Evolutionary conservation across 2,329 filamentous ascomycete species (phyloP).

Genomic region (Pyricularia sp.): DNA sequence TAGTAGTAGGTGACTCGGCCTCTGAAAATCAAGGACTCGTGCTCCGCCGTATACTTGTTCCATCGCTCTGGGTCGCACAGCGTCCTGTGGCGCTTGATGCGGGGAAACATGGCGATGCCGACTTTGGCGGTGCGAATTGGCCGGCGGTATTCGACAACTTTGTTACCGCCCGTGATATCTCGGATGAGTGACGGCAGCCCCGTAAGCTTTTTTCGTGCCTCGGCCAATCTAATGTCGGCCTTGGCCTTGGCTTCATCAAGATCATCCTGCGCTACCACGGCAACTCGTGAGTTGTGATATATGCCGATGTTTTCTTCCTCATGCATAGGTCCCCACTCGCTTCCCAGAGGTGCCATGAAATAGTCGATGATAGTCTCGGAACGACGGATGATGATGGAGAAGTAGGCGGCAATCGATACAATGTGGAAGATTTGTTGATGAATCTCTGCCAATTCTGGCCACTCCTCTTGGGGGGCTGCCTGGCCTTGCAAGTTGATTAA

Average conservation of each 20-base stretch:
- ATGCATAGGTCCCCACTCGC: constrained; percentile 15
- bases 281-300: constrained; percentile 13
- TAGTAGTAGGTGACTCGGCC: constrained; percentile 20
- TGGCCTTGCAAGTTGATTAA: constrained; percentile 20
- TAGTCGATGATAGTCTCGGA: constrained; percentile 21
- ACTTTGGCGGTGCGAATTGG: constrained; percentile 16
- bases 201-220: neutral
- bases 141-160: neutral
- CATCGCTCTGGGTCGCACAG: constrained; percentile 6
- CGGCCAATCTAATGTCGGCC: neutral
- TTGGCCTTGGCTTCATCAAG: constrained; percentile 6
- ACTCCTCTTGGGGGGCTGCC: constrained; percentile 6
- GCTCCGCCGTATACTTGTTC: constrained; percentile 10
- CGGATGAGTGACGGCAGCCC: neutral
- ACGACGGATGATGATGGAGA: constrained; percentile 19
- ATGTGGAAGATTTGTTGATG: constrained; percentile 23
- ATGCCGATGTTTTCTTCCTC: constrained; percentile 11
- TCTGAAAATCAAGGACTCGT: constrained; percentile 14
- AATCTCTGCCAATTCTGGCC: constrained; percentile 13
- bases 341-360: constrained; percentile 17
- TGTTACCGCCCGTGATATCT: neutral
- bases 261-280: constrained; percentile 6
- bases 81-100: constrained; percentile 17
- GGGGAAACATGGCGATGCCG: constrained; percentile 21
- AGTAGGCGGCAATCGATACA: constrained; percentile 20